A percentile compares a stretch with the other conserved stretches of the same genome.
Evolutionary conservation across 176 grass and related monocot genomes (phyloP).

Genomic region (Cenchrus purpureus): DNA sequence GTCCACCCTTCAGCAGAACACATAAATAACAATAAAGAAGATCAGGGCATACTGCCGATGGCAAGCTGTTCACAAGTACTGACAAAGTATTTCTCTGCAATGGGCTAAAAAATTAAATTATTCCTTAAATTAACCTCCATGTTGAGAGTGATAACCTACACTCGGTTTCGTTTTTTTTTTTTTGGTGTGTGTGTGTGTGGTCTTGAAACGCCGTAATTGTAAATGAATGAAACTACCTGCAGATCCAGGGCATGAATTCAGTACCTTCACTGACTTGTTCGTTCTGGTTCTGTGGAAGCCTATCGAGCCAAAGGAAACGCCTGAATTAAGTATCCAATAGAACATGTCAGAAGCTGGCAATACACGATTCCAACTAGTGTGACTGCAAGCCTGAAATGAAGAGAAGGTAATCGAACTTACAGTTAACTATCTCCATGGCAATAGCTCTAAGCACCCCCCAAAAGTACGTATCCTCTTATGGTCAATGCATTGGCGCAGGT

Average conservation of each 20-base stretch:
- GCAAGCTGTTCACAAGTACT: not conserved
- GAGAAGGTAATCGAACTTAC: conserved; percentile 3
- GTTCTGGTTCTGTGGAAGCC: not conserved
- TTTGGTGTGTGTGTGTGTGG: too few species aligned
- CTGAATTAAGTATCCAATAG: conserved; percentile 28
- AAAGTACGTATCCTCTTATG: not conserved
- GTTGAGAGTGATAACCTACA: not conserved
- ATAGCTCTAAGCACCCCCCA: not conserved
- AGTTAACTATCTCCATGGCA: conserved; percentile 45
- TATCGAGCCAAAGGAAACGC: conserved; percentile 26
- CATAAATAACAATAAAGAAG: not conserved
- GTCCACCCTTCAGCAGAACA: not conserved
- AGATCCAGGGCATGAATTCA: not conserved
- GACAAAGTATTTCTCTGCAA: not conserved
- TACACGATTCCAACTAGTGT: not conserved
- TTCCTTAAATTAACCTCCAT: not conserved
- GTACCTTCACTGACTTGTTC: conserved; percentile 34
- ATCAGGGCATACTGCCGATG: not conserved
- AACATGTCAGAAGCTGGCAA: not conserved
- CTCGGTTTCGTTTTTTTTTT: not conserved
- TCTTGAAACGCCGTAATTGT: not conserved
- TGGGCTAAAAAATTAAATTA: not conserved
- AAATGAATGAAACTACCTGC: not conserved
- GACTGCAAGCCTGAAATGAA: not conserved
- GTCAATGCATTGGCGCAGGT: not conserved